These are phyloP conservation scores for Penicillium waksmanii DNA, from an alignment of 495 filamentous ascomycete genomes.

Conservation along the genomic window DNA sequence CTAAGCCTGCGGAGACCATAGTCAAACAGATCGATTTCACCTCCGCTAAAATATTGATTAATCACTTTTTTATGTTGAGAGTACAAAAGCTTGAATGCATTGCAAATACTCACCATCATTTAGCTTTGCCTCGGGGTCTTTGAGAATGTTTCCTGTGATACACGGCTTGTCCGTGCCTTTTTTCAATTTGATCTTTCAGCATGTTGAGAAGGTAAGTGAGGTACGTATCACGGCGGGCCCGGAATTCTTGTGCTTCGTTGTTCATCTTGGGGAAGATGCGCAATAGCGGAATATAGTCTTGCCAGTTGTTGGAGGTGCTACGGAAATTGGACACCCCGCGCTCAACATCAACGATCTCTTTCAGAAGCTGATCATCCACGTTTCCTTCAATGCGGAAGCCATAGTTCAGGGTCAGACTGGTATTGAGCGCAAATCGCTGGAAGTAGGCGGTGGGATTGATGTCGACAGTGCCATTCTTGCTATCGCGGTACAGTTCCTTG, in stretches of 20 bases:
- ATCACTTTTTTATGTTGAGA: background rate
- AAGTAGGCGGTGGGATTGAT: constrained; percentile 69
- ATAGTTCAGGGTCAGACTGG: constrained; percentile 68
- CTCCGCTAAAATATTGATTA: constrained; percentile 50
- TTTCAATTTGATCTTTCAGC: constrained; percentile 60
- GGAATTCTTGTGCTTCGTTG: constrained; percentile 56
- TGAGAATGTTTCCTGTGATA: constrained; percentile 69
- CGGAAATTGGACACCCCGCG: constrained; percentile 65
- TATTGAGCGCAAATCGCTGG: constrained; percentile 69
- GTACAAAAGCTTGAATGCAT: too few relatives aligned
- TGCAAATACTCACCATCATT: constrained; percentile 53
- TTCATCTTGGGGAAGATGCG: constrained; percentile 59
- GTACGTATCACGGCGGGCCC: constrained; percentile 58
- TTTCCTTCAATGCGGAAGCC: constrained; percentile 64
- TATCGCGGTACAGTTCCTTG: constrained; percentile 63
- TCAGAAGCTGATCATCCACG: constrained; percentile 58
- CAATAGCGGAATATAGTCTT: constrained; percentile 69
- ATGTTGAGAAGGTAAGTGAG: constrained; percentile 61
- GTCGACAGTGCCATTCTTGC: constrained; percentile 57
- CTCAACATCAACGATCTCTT: constrained; percentile 67
- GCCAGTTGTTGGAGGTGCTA: constrained; percentile 70
- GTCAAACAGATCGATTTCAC: constrained; percentile 74
- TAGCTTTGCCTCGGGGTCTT: constrained; percentile 64
- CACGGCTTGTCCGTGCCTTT: constrained; percentile 70
- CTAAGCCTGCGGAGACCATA: constrained; percentile 75